Base-by-base conservation (phyloP, 352 stramenopile genomes). In the Hyaloperonospora arabidopsidis region DNA sequence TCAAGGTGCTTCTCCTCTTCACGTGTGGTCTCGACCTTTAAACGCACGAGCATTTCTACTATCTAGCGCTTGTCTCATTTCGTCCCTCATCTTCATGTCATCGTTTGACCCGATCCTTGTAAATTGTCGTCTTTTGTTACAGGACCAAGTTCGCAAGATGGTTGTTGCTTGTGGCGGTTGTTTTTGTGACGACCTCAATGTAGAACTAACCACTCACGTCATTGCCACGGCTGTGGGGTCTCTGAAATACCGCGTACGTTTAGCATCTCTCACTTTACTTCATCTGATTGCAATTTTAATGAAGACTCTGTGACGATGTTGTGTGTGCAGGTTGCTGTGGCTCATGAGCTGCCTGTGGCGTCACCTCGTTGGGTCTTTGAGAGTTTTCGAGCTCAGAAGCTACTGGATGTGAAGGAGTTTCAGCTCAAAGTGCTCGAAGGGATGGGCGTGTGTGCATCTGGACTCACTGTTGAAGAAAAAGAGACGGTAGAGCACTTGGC, bases 121-220 rank as follows among this genome's bases (percentile, higher is more conserved):
- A n/a, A n/a, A n/a, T n/a, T 57, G 29, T 32, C 25, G 22, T 52
- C 40, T 18, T 41, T 6, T 36, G 14, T 25, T 10, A 1, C 39
- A 88, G 78, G 72, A 84, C 59, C 78, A 88, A 75, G 71, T 88
- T 25, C 73, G 78, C 35, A 86, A 86, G 63, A 76, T 82, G 46
- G 68, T 86, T 34, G 39, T 79, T 6, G 73, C 75, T 6, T 83
- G 78, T 45, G 75, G 72, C 15, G 78, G 78, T 35, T 49, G 35
- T 5, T 86, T 88, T 49, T 50, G 84, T 21, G 72, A 84, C 50
- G 69, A 88, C 57, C 54, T 88, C 23, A 58, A 70, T 39, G 52
- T 68, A 5, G 46, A 61, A 4, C 49, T 41, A 8, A 83, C 73
- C 10, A 87, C 80, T n/a, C 80, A 90, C 25, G 62, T 90, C 45